Conservation (phyloP, 768 basidiomycete genomes). For the Termitomyces eurrhizus region DNA sequence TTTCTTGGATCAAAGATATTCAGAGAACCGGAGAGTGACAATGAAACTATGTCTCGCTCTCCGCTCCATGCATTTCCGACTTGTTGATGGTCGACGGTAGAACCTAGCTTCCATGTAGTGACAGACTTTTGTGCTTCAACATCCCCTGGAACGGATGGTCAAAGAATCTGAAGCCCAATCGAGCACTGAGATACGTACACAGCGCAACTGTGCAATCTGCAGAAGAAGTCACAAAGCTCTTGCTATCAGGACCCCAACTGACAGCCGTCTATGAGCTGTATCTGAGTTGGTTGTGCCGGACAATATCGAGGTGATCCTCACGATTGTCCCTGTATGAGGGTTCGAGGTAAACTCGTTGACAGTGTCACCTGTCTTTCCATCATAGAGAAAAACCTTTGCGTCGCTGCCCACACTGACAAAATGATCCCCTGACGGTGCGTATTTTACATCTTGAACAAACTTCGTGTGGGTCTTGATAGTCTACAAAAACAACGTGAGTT, state of each 20-base stretch:
- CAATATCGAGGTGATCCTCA: conserved; percentile 31
- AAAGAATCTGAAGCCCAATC: neutral
- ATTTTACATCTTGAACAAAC: conserved; percentile 90
- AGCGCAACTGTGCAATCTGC: conserved; percentile 86
- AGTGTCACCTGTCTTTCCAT: conserved; percentile 85
- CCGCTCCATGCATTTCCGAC: conserved; percentile 85
- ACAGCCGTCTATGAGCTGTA: conserved; percentile 52
- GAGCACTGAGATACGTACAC: conserved; percentile 44
- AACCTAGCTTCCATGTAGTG: conserved; percentile 68
- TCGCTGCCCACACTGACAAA: conserved; percentile 92
- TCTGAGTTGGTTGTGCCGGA: neutral
- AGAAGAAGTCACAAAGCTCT: conserved; percentile 73
- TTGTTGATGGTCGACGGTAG: conserved; percentile 79
- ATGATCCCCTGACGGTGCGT: conserved; percentile 72
- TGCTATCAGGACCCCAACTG: conserved; percentile 79
- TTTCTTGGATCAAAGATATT: conserved; percentile 78
- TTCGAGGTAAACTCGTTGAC: conserved; percentile 62
- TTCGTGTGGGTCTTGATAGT: conserved; percentile 85
- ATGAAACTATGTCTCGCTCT: conserved; percentile 66
- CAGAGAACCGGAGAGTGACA: conserved; percentile 79
- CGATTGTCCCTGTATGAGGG: conserved; percentile 73
- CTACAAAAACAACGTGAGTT: conserved; percentile 27
- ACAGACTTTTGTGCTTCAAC: conserved; percentile 63
- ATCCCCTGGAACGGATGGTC: conserved; percentile 57
- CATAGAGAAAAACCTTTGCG: conserved; percentile 82